Conservation (phyloP, 2,329 filamentous ascomycete species). For the Akanthomyces muscarius region DNA sequence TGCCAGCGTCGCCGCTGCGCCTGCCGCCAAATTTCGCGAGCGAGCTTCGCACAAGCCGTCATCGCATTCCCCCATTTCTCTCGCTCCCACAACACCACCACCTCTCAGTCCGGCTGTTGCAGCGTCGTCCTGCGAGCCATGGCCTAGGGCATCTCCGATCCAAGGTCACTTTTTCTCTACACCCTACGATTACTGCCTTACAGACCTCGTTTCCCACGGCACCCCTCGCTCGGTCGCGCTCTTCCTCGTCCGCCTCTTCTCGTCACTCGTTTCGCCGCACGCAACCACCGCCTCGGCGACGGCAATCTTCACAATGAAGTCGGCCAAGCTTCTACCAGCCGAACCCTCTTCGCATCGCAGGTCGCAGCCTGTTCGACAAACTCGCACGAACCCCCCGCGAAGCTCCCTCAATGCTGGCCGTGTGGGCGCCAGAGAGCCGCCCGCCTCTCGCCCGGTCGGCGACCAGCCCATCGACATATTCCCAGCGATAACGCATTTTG, state of each 20-base stretch:
- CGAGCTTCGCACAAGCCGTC: constrained; percentile 15
- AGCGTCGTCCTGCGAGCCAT: constrained; percentile 19
- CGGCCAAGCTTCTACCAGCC: constrained; percentile 44
- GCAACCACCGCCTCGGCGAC: constrained; percentile 14
- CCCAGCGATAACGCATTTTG: constrained; percentile 69
- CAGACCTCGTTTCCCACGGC: not conserved
- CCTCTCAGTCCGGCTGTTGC: not conserved
- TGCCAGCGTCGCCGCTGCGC: constrained; percentile 1
- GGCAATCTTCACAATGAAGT: constrained; percentile 45
- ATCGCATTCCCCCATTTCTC: constrained; percentile 15
- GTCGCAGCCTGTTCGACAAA: constrained; percentile 61
- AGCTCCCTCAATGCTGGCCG: constrained; percentile 46
- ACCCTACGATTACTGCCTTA: not conserved
- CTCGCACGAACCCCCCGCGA: constrained; percentile 60
- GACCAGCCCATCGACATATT: constrained; percentile 64
- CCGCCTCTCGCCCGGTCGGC: constrained; percentile 40
- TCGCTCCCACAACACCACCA: constrained; percentile 10
- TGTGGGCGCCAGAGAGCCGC: constrained; percentile 41
- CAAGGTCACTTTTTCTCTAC: constrained; percentile 18
- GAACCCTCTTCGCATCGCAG: constrained; percentile 50
- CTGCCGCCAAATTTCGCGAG: constrained; percentile 16
- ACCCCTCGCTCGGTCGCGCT: constrained; percentile 19
- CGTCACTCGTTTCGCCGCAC: constrained; percentile 13
- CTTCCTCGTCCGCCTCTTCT: not conserved
- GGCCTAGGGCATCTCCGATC: constrained; percentile 21